These are phyloP conservation scores for Nicotiana benthamiana DNA, from an alignment of 257 asterid genomes.

Conservation along the genomic window DNA sequence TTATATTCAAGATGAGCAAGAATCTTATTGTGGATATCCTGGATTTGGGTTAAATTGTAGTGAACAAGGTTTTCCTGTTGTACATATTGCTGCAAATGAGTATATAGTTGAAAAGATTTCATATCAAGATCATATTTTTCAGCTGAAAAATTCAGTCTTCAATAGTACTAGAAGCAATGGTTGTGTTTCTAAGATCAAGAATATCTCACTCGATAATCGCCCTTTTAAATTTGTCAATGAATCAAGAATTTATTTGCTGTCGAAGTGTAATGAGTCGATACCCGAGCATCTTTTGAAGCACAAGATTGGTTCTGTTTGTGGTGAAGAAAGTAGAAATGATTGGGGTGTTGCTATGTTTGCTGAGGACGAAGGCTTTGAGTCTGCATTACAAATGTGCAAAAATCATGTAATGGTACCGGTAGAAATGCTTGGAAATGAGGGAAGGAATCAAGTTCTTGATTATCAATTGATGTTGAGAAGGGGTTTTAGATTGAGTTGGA, in stretches of 20 bases:
- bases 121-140: conserved; percentile 16
- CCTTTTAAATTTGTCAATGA: not conserved
- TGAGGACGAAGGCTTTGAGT: conserved; percentile 10
- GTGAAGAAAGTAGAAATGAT: not conserved
- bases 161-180: not conserved
- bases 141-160: conserved; percentile 22
- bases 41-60: conserved; percentile 33
- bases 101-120: conserved; percentile 28
- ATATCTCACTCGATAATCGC: conserved; percentile 5
- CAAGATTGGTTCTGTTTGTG: conserved; percentile 9
- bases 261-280: conserved; percentile 20
- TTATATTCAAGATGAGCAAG: conserved; percentile 20
- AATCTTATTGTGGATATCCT: conserved; percentile 43
- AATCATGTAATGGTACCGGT: conserved; percentile 36
- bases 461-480: conserved; percentile 27
- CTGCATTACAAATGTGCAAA: conserved; percentile 25
- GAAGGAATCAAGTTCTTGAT: not conserved
- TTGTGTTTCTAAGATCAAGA: conserved; percentile 31
- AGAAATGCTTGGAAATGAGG: conserved; percentile 20
- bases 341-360: conserved; percentile 31
- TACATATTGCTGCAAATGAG: conserved; percentile 19
- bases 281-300: conserved; percentile 1
- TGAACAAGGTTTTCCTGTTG: conserved; percentile 21
- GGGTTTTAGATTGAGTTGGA: conserved; percentile 54
- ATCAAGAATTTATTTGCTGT: conserved; percentile 28